phyloP scores from a whole-genome alignment of 768 basidiomycete genomes.

The Naganishia vaughanmartiniae region DNA sequence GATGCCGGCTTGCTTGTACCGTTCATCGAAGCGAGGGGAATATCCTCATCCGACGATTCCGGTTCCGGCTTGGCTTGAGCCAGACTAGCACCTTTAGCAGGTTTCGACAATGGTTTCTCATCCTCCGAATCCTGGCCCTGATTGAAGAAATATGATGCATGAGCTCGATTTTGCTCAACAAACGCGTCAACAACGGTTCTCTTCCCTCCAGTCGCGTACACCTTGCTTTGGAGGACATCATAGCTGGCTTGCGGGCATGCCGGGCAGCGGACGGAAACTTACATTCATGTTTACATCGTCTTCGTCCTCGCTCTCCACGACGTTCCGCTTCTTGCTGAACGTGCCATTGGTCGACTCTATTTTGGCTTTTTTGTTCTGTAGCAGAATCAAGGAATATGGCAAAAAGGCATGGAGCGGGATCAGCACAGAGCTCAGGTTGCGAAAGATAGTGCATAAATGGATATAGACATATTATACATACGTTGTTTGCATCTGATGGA shows the following conservation, averaged over 20 bases:
- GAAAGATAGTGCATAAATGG: neutral
- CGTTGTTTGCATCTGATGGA: conserved; percentile 10
- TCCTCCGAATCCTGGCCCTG: conserved; percentile 23
- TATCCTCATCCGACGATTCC: conserved; percentile 29
- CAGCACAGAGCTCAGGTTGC: neutral
- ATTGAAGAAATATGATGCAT: neutral
- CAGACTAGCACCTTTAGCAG: neutral
- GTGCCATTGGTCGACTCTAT: neutral
- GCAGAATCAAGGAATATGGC: neutral
- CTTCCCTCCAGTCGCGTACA: neutral
- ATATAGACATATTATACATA: conserved; percentile 2
- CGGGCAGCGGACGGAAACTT: neutral
- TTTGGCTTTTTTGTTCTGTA: conserved; percentile 29
- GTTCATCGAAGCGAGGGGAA: conserved; percentile 17
- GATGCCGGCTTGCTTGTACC: conserved; percentile 13
- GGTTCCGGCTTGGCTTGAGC: conserved; percentile 9
- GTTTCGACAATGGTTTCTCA: conserved; percentile 26
- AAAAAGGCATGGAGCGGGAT: neutral
- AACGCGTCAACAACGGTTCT: neutral
- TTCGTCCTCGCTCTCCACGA: conserved; percentile 30
- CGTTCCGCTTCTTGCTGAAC: conserved; percentile 22
- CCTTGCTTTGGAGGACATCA: neutral
- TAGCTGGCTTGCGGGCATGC: neutral
- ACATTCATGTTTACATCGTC: conserved; percentile 13
- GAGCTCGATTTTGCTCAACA: neutral